These are phyloP conservation scores for Paratinospora sagittata DNA, from an alignment of 164 flowering plant species.

Conservation along the genomic window DNA sequence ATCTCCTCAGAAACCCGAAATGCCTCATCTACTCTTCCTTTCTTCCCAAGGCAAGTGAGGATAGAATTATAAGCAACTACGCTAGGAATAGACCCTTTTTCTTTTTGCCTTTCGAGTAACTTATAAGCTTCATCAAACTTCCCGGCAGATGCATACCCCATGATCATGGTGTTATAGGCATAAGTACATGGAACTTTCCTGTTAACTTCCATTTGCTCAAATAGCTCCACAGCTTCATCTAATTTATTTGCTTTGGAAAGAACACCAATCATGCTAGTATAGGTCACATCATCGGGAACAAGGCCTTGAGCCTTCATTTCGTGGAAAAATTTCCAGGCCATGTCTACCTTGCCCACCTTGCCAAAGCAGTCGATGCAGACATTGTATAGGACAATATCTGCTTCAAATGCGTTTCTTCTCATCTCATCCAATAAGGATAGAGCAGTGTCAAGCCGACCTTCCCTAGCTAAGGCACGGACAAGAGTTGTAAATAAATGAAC, in stretches of 20 bases:
- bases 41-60: constrained; percentile 82
- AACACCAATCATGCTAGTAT: constrained; percentile 90
- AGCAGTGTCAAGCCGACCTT: constrained; percentile 76
- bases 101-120: constrained; percentile 77
- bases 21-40: constrained; percentile 63
- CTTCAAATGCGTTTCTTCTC: constrained; percentile 56
- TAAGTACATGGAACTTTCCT: constrained; percentile 78
- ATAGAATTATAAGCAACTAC: constrained; percentile 83
- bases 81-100: constrained; percentile 78
- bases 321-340: constrained; percentile 97
- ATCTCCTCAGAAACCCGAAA: constrained; percentile 60
- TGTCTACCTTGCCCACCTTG: constrained; percentile 82
- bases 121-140: constrained; percentile 73
- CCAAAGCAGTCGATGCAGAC: constrained; percentile 96
- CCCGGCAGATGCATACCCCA: constrained; percentile 90
- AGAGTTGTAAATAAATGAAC: constrained; percentile 80
- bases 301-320: constrained; percentile 72
- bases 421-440: constrained; percentile 81
- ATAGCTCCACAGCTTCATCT: constrained; percentile 71
- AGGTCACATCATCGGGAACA: constrained; percentile 84
- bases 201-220: constrained; percentile 67
- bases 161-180: constrained; percentile 95
- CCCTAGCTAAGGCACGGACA: constrained; percentile 67
- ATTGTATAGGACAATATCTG: constrained; percentile 82
- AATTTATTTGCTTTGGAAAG: constrained; percentile 65